Evolutionary conservation across 2,329 filamentous ascomycete genomes (phyloP).

Genomic region (Diaporthe aspalathi): DNA sequence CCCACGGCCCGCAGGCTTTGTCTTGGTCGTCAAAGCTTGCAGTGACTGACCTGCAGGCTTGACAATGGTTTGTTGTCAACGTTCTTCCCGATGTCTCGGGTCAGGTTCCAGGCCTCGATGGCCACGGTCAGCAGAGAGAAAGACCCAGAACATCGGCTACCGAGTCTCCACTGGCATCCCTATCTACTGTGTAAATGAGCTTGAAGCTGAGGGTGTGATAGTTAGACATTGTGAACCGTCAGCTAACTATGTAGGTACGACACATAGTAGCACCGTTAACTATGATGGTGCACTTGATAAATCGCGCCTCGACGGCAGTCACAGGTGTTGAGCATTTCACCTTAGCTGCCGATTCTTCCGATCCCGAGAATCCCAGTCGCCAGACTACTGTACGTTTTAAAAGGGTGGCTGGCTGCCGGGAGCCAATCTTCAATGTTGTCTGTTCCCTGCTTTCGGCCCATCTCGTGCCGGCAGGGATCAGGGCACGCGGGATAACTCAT

Average conservation of each 20-base stretch:
- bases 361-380: background rate
- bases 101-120: background rate
- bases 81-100: background rate
- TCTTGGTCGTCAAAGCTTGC: background rate
- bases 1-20: background rate
- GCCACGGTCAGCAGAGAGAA: background rate
- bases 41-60: background rate
- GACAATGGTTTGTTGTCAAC: background rate
- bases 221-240: background rate
- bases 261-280: too few relatives aligned
- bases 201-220: background rate
- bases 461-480: conserved; percentile 10
- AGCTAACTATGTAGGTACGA: background rate
- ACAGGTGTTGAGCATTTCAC: background rate
- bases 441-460: conserved; percentile 10
- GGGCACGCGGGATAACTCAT: background rate
- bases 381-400: background rate
- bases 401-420: conserved; percentile 1
- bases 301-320: background rate
- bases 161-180: too few relatives aligned
- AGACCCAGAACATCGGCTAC: background rate
- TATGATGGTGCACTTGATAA: background rate
- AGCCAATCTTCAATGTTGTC: conserved; percentile 5
- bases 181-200: background rate
- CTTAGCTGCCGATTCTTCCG: conserved; percentile 14